phyloP scores from a whole-genome alignment of 148 eudicot genomes.

The Dianthus caryophyllus region DNA sequence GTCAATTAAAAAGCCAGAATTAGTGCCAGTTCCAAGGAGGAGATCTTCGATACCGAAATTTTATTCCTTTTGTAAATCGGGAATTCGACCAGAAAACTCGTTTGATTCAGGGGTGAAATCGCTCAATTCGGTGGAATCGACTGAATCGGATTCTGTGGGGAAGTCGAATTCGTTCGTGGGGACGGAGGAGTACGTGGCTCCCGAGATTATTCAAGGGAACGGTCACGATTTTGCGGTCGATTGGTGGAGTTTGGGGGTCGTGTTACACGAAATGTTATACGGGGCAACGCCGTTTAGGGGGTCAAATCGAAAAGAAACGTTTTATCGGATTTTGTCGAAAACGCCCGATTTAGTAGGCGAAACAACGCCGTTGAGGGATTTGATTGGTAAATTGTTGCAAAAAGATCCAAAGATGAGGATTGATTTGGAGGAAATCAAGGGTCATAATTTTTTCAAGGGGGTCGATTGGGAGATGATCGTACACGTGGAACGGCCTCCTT shows the following conservation, averaged over 20 bases:
- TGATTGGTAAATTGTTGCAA: conserved; percentile 54
- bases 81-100: conserved; percentile 38
- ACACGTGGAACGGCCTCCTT: conserved; percentile 63
- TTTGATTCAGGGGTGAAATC: conserved; percentile 7
- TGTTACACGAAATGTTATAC: conserved; percentile 74
- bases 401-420: conserved; percentile 65
- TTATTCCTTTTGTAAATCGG: conserved; percentile 38
- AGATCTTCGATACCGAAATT: conserved; percentile 19
- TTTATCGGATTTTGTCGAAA: conserved; percentile 43
- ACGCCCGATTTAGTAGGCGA: conserved; percentile 61
- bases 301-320: conserved; percentile 60
- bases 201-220: conserved; percentile 59
- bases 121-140: conserved; percentile 22
- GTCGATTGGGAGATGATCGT: conserved; percentile 58
- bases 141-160: conserved; percentile 34
- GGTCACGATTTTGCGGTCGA: conserved; percentile 80
- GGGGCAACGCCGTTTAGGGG: conserved; percentile 82
- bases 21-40: conserved; percentile 5
- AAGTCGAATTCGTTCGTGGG: conserved; percentile 87
- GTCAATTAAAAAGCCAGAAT: conserved; percentile 15
- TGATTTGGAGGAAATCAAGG: conserved; percentile 52
- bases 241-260: conserved; percentile 77
- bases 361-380: conserved; percentile 72
- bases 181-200: conserved; percentile 91
- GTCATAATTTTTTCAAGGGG: conserved; percentile 63